Conservation (phyloP, 139 green algal genomes). For the Tetratostichococcus sp. region DNA sequence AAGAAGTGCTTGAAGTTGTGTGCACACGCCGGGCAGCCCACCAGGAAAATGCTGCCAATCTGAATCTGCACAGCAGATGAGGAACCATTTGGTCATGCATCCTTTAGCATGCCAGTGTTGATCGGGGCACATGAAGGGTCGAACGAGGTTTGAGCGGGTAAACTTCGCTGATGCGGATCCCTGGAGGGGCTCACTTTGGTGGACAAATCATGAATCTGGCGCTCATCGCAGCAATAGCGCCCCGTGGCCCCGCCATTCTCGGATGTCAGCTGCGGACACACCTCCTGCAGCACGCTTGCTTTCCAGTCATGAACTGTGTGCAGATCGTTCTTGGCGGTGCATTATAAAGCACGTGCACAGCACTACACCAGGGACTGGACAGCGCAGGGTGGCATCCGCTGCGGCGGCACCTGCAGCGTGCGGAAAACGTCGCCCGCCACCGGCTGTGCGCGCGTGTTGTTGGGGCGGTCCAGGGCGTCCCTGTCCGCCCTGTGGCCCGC, state of each 20-base stretch:
- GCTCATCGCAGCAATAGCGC: conserved; percentile 69
- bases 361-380: too few relatives aligned
- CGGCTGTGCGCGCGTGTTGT: conserved; percentile 38
- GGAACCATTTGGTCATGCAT: too few relatives aligned
- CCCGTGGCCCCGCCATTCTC: conserved; percentile 28
- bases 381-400: too few relatives aligned
- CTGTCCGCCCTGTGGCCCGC: conserved; percentile 65
- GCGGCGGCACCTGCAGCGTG: conserved; percentile 23
- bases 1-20: conserved; percentile 92
- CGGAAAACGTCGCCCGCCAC: conserved; percentile 16
- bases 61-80: conserved; percentile 37
- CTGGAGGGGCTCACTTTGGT: conserved; percentile 36
- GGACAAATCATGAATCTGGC: conserved; percentile 69
- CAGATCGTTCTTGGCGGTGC: too few relatives aligned
- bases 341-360: too few relatives aligned
- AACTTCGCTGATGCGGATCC: not conserved
- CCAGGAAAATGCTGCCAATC: conserved; percentile 65
- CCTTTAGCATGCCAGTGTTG: too few relatives aligned
- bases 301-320: not conserved
- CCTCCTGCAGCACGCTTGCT: conserved; percentile 5
- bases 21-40: conserved; percentile 84
- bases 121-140: too few relatives aligned
- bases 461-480: conserved; percentile 57
- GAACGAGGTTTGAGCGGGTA: too few relatives aligned
- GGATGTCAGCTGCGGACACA: conserved; percentile 67